Evolutionary conservation across 2,329 filamentous ascomycete genomes (phyloP), one percentile per base, ranked within the genome.

Genomic region (Colletotrichum sp.): DNA sequence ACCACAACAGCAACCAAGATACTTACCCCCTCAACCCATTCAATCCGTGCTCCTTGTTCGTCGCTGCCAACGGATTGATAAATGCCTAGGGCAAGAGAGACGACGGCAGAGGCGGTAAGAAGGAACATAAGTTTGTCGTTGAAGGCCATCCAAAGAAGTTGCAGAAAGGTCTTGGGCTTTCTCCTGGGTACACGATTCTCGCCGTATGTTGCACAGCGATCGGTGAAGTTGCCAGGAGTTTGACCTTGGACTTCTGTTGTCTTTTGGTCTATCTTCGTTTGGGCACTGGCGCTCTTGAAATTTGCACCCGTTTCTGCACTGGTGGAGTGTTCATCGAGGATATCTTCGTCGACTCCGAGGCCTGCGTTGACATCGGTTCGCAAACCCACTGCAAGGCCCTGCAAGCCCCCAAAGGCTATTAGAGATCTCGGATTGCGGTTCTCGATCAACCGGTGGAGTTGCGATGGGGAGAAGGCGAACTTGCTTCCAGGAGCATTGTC

Each of bases 71-170:
- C 86, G 0, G 89, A 91, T 80, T 92, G 88, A 75, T 92, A 92
- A 4, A 92, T 84, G 12, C 91, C 91, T 16, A 92, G 85, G 12
- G 89, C 89, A 7, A 92, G 81, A 2, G 91, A 92, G 21, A 92
- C 86, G 9, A 90, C 85, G 4, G 90, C 91, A 15, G 91, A 90
- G 24, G 89, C 87, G 2, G 89, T 92, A 67, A 92, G 83, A 6
- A 92, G 82, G 30, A 92, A 90, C 52, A 92, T 87, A 16, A 92
- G 90, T 69, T 90, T 91, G 79, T 92, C 91, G 78, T 92, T 91
- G 80, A 92, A 92, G 2, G 90, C 21, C 21, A 26, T 26, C 55
- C 55, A 28, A 49, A 49, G 44, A 49, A 49, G 44, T 49, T 49
- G 44, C n/a, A 49, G n/a, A 21, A 49, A 49, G 0, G 44, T 49